Base-by-base conservation (phyloP, 169 alveolate genomes). In the Plasmodium knowlesi region DNA sequence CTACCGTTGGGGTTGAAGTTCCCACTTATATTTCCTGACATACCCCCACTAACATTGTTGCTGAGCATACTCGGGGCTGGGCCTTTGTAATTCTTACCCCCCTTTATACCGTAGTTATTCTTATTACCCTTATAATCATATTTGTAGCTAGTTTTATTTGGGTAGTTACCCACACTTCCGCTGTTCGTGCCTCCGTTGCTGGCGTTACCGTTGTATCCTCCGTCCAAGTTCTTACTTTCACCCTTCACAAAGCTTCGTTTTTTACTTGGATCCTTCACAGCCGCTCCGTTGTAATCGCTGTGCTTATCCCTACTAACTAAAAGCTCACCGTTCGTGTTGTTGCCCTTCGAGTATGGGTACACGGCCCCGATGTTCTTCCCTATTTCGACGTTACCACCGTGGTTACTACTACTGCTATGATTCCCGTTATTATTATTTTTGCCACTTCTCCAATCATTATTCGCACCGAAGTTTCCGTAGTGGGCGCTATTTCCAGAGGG, bases 401-500 rank as follows among this genome's bases (percentile, higher is more conserved):
- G 37, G 37, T 71, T 53, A 16, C 34, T n/a, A n/a, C n/a, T 83
- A 25, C 50, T 46, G 28, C 30, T 41, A 19, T 57, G 37, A 22
- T 71, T 53, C 8, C 34, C 28, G 76, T 37, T 71, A 8, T 34
- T 71, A 34, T 22, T 84, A 84, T 84, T 70, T 61, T 83, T 83
- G 81, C 54, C 30, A 88, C 46, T 79, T 19, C 88, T 88, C 94
- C 94, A 88, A 30, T 88, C 88, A 53, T 88, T 74, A 14, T 70
- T 53, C 30, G 22, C 30, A 88, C 5, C 10, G 46, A 22, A 22
- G 19, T 61, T 88, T 30, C 46, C 14, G 50, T 76, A 32, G 9
- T 67, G 22, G n/a, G 39, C 30, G n/a, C 19, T 25, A 2, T 1
- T 67, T 0, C 30, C 76, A 4, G 32, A 43, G 22, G 53, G 28